Evolutionary conservation across 1,139 yeast species (phyloP), one percentile per base, ranked within the genome.

Genomic region (Yamadazyma oceani): DNA sequence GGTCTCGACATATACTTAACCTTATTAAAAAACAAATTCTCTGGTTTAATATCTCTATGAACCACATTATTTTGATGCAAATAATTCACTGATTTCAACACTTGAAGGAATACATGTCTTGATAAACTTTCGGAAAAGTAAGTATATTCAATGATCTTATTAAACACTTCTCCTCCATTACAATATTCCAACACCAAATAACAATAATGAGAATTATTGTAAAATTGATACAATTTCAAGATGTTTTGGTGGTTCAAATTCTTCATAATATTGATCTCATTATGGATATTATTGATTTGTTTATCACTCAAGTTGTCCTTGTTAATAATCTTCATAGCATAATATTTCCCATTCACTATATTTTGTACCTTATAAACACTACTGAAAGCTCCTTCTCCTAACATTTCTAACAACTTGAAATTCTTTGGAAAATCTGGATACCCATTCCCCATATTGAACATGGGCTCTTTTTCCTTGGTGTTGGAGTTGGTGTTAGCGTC

Each of bases 31-130:
- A 92, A 69, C 38, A 92, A 67, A 60, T 92, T 92, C 54, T 92
- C 98, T 0, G 98, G 97, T 58, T 92, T 92, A 50, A 92, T 84
- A 60, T 92, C 98, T 40, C 98, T 74, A 59, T 92, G 98, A 14
- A 89, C 98, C 31, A 92, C 82, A 36, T 96, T 95, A 39, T 78
- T 80, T 45, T 80, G 80, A 63, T 92, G 98, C 51, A 92, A 68
- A 59, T 87, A 86, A 45, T 80, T 75, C 17, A 92, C 74, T 0
- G 97, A 94, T 36, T 82, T 72, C 8, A 95, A 88, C 35, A 92
- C 81, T 58, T 92, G 98, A 32, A 73, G 64, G 43, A 92, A 86
- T 10, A 90, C 84, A 64, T 90, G 97, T 32, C 95, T 73, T 5
- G 95, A 73, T 39, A 92, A 69, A 46, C 83, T 83, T 58, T 92